Evolutionary conservation across 2,329 filamentous ascomycete species (phyloP).

Genomic region (Fusarium poae): DNA sequence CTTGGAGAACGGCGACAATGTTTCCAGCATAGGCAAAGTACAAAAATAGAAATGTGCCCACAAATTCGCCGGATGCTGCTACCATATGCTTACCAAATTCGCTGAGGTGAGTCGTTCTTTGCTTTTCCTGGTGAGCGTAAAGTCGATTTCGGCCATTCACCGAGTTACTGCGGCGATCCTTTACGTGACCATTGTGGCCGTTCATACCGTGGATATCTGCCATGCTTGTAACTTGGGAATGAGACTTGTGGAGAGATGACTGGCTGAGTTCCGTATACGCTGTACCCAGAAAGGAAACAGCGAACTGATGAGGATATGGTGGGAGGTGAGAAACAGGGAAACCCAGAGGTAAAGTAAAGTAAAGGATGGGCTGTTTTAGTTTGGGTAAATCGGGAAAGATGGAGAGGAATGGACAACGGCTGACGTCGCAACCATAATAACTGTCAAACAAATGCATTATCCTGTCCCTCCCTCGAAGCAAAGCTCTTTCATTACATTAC

Average conservation of each 20-base stretch:
- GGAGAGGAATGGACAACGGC: conserved; percentile 13
- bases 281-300: conserved; percentile 5
- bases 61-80: conserved; percentile 41
- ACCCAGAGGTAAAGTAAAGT: background rate
- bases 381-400: background rate
- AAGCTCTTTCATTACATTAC: background rate
- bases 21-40: conserved; percentile 47
- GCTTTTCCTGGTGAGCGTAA: background rate
- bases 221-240: conserved; percentile 16
- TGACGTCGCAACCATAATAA: background rate
- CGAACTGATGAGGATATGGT: background rate
- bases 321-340: conserved; percentile 20
- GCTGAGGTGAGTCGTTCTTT: conserved; percentile 31
- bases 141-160: background rate
- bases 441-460: background rate
- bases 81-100: conserved; percentile 37
- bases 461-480: background rate
- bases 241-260: background rate
- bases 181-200: background rate
- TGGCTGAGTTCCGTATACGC: background rate
- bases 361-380: background rate
- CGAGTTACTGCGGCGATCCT: background rate
- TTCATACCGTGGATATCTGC: conserved; percentile 6
- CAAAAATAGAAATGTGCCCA: conserved; percentile 43
- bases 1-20: conserved; percentile 34